A percentile compares a stretch with the other conserved stretches of the same genome.
These are phyloP conservation scores for Guadua angustifolia DNA, from an alignment of 176 grass and related monocot genomes.

Conservation along the genomic window DNA sequence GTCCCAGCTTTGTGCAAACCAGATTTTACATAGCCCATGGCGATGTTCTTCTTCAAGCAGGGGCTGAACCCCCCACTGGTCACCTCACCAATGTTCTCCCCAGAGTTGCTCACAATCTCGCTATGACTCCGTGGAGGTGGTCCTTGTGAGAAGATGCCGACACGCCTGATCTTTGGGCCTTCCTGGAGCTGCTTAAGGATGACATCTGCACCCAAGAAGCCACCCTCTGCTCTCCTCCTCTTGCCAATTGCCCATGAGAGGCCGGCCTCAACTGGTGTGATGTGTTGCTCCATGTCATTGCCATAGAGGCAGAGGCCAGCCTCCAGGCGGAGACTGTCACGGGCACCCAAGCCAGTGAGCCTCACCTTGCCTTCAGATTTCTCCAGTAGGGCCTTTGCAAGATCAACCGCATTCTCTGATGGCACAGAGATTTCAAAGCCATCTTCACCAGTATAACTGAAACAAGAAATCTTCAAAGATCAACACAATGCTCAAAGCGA, in stretches of 20 bases:
- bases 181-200: constrained; percentile 94
- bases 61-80: constrained; percentile 98
- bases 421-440: constrained; percentile 98
- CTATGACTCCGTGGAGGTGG: constrained; percentile 88
- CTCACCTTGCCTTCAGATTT: constrained; percentile 91
- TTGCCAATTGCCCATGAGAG: constrained; percentile 97
- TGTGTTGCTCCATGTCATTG: constrained; percentile 96
- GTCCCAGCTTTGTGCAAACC: constrained; percentile 95
- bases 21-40: constrained; percentile 94
- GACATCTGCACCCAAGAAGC: constrained; percentile 85
- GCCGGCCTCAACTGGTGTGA: constrained; percentile 86
- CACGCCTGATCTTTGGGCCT: constrained; percentile 82
- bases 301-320: constrained; percentile 97
- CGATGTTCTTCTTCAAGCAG: constrained; percentile 97
- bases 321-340: constrained; percentile 94
- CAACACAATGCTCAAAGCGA: background rate
- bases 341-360: constrained; percentile 83
- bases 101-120: constrained; percentile 62
- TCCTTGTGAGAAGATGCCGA: constrained; percentile 80
- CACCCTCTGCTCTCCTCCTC: constrained; percentile 80
- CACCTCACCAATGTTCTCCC: constrained; percentile 91
- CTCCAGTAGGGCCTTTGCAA: constrained; percentile 84
- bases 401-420: constrained; percentile 80
- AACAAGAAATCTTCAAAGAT: constrained; percentile 43
- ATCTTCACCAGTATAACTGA: constrained; percentile 96